These are phyloP conservation scores for Globisporangium paddicum DNA, from an alignment of 352 stramenopile genomes.

Conservation along the genomic window DNA sequence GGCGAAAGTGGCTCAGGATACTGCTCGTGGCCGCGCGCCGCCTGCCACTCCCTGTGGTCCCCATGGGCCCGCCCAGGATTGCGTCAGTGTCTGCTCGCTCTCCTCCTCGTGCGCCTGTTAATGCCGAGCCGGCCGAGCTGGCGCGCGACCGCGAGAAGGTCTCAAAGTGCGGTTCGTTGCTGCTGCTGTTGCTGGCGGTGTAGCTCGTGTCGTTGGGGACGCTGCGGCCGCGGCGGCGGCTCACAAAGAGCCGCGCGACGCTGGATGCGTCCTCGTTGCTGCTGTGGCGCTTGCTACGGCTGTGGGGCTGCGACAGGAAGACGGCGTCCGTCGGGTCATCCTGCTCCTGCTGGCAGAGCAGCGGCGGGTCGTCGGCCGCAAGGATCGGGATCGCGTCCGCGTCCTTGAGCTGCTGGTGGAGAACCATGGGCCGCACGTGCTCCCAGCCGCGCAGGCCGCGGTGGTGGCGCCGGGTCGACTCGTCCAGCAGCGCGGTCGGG, in stretches of 20 bases:
- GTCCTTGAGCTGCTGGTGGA: slow-evolving; percentile 1
- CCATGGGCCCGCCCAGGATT: background rate
- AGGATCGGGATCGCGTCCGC: slow-evolving; percentile 20
- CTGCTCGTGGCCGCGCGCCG: slow-evolving; percentile 5
- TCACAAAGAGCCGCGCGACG: background rate
- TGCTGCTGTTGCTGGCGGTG: background rate
- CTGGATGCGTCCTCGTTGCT: background rate
- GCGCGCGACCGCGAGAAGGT: background rate
- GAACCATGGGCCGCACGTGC: slow-evolving; percentile 10
- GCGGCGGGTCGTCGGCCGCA: slow-evolving; percentile 19
- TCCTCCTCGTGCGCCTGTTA: slow-evolving; percentile 1
- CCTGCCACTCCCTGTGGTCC: background rate
- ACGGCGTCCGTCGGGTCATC: slow-evolving; percentile 2
- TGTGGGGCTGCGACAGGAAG: background rate
- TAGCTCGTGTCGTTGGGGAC: slow-evolving; percentile 6
- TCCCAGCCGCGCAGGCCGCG: slow-evolving; percentile 4
- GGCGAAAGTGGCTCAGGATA: slow-evolving; percentile 10
- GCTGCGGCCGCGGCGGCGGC: slow-evolving; percentile 11
- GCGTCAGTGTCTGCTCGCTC: background rate
- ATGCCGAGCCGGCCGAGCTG: slow-evolving; percentile 1
- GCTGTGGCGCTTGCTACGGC: slow-evolving; percentile 13
- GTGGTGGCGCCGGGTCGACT: slow-evolving; percentile 2
- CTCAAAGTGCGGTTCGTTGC: background rate
- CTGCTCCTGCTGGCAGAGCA: slow-evolving; percentile 8
- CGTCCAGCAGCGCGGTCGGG: background rate